phyloP scores from a whole-genome alignment of 1,284 basidiomycete genomes.

The Cryptococcus amylolentus region DNA sequence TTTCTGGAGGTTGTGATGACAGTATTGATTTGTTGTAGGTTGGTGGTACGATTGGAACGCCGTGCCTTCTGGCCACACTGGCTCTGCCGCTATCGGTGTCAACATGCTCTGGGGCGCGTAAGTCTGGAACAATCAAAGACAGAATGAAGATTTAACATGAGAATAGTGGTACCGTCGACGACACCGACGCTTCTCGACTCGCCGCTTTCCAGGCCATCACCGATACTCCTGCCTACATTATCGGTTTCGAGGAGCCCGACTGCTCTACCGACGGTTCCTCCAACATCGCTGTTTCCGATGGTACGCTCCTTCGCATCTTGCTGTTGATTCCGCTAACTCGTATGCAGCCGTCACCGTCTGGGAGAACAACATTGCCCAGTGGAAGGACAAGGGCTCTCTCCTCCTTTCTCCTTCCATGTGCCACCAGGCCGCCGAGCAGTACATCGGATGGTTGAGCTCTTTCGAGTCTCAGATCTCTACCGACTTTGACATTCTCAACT shows the following conservation, averaged over 20 bases:
- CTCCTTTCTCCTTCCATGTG: slow-evolving; percentile 47
- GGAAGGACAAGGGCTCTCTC: slow-evolving; percentile 32
- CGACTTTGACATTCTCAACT: slow-evolving; percentile 41
- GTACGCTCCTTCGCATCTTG: slow-evolving; percentile 10
- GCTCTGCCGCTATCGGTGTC: slow-evolving; percentile 24
- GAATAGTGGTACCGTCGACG: slow-evolving; percentile 22
- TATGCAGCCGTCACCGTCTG: slow-evolving; percentile 31
- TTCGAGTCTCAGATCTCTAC: slow-evolving; percentile 29
- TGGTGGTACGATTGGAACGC: slow-evolving; percentile 25
- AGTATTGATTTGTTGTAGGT: neutral
- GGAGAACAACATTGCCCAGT: slow-evolving; percentile 42
- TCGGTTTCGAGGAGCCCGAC: slow-evolving; percentile 50
- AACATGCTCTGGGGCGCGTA: slow-evolving; percentile 48
- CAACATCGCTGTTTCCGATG: slow-evolving; percentile 27
- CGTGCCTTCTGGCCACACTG: slow-evolving; percentile 21
- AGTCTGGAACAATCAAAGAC: no score
- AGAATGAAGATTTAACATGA: no score
- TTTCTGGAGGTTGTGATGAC: neutral
- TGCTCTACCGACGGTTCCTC: slow-evolving; percentile 32
- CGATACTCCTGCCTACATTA: slow-evolving; percentile 37
- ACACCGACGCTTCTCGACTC: slow-evolving; percentile 36
- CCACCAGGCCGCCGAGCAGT: slow-evolving; percentile 44
- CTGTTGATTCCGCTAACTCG: neutral
- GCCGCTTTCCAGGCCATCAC: slow-evolving; percentile 38
- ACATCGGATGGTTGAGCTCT: slow-evolving; percentile 17